A percentile compares a stretch with the other conserved stretches of the same genome.
These are phyloP conservation scores for Bauhinia variegata DNA, from an alignment of 306 rosid species.

Conservation along the genomic window DNA sequence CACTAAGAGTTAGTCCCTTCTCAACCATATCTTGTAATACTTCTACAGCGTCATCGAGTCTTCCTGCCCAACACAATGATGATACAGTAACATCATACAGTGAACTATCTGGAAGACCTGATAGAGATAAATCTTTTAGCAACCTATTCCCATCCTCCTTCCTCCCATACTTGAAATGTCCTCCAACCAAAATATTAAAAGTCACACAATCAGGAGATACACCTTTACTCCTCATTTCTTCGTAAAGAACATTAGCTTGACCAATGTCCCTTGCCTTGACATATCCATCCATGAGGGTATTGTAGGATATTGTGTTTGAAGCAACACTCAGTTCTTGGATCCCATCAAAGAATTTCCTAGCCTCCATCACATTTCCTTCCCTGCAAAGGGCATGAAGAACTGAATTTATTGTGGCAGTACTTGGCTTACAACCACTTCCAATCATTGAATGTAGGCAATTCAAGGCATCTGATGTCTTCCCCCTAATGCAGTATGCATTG, in stretches of 20 bases:
- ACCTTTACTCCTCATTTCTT: slow-evolving; percentile 65
- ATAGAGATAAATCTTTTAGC: slow-evolving; percentile 45
- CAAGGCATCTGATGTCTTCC: slow-evolving; percentile 53
- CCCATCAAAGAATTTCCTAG: slow-evolving; percentile 57
- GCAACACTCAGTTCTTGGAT: slow-evolving; percentile 48
- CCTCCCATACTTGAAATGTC: slow-evolving; percentile 67
- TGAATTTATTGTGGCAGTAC: slow-evolving; percentile 48
- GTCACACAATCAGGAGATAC: slow-evolving; percentile 70
- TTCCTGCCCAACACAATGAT: slow-evolving; percentile 75
- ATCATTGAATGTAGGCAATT: slow-evolving; percentile 61
- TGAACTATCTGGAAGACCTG: slow-evolving; percentile 52
- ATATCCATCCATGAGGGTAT: slow-evolving; percentile 71
- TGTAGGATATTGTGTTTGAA: slow-evolving; percentile 47
- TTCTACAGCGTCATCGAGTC: slow-evolving; percentile 55
- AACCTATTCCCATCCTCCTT: slow-evolving; percentile 59
- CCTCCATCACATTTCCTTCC: slow-evolving; percentile 69
- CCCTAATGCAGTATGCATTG: slow-evolving; percentile 52
- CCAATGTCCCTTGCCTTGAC: slow-evolving; percentile 73
- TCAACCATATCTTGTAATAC: slow-evolving; percentile 59
- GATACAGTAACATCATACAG: slow-evolving; percentile 54
- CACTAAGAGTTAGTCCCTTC: slow-evolving; percentile 62
- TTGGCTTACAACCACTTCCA: slow-evolving; percentile 55
- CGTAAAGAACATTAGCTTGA: slow-evolving; percentile 65
- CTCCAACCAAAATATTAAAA: slow-evolving; percentile 72
- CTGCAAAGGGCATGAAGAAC: slow-evolving; percentile 67